Percentiles rank a stretch among this genome's conserved stretches.
Evolutionary conservation across 2,329 filamentous ascomycete species (phyloP).

Genomic region (Cercospora nicotianae): DNA sequence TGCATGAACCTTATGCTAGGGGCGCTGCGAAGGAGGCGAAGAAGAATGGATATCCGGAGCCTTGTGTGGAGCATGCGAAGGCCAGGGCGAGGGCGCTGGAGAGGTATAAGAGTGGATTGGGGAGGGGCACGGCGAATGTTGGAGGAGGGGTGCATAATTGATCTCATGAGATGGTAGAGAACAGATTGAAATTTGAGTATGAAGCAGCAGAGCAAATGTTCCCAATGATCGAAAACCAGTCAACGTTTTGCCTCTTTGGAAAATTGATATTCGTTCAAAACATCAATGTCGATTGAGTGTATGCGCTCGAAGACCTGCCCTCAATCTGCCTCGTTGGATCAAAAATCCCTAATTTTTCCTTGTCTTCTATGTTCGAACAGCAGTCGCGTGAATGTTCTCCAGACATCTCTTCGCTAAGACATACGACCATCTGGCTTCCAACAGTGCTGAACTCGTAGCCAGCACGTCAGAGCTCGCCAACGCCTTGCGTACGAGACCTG

Average conservation of each 20-base stretch:
- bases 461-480: background rate
- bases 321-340: background rate
- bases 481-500: background rate
- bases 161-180: background rate
- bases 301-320: no score
- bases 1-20: constrained; percentile 78
- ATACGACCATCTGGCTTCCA: background rate
- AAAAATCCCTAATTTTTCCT: no score
- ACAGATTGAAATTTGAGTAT: background rate
- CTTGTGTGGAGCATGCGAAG: constrained; percentile 72
- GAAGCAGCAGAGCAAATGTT: background rate
- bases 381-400: background rate
- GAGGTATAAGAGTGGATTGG: constrained; percentile 68
- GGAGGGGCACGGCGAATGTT: constrained; percentile 50
- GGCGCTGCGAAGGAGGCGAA: constrained; percentile 60
- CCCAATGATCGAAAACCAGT: background rate
- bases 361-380: background rate
- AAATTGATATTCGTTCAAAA: no score
- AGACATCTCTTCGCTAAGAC: background rate
- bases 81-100: constrained; percentile 66
- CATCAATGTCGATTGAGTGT: no score
- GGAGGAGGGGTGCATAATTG: constrained; percentile 39
- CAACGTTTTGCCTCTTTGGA: background rate
- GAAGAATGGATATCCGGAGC: constrained; percentile 70
- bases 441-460: background rate